Percentiles rank a stretch among this genome's conserved stretches.
These are phyloP conservation scores for Xylaria arbuscula DNA, from an alignment of 2,329 filamentous ascomycete genomes.

Conservation along the genomic window DNA sequence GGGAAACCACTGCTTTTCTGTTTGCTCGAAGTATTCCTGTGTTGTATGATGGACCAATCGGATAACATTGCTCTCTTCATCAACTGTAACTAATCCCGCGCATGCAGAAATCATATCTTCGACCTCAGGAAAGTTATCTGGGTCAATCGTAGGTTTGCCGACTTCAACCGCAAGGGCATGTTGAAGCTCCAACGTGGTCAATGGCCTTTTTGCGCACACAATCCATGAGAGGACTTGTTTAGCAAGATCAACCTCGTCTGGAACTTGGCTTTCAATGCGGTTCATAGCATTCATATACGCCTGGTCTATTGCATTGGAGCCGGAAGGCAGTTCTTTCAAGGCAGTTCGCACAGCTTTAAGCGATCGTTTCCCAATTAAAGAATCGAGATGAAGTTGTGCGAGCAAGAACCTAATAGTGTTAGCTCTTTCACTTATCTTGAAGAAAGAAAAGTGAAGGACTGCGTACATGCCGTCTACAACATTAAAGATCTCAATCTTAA, in stretches of 20 bases:
- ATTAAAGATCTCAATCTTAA: constrained; percentile 42
- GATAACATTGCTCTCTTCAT: constrained; percentile 53
- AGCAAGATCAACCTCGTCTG: constrained; percentile 51
- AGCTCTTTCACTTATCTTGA: background rate
- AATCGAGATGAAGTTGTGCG: constrained; percentile 53
- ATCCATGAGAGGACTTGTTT: constrained; percentile 56
- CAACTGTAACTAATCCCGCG: constrained; percentile 56
- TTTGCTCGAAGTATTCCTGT: constrained; percentile 57
- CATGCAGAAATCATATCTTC: constrained; percentile 54
- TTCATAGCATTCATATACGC: constrained; percentile 57
- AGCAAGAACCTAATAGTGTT: constrained; percentile 52
- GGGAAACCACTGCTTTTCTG: constrained; percentile 48
- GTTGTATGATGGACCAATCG: constrained; percentile 59
- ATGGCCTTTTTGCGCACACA: constrained; percentile 49
- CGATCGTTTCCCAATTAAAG: constrained; percentile 49
- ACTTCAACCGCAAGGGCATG: constrained; percentile 56
- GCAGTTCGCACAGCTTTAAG: constrained; percentile 49
- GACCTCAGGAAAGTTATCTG: constrained; percentile 50
- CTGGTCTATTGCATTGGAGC: constrained; percentile 49
- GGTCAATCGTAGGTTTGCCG: constrained; percentile 46
- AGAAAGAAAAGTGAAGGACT: constrained; percentile 1
- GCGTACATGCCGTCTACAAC: constrained; percentile 51
- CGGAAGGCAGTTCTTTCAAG: constrained; percentile 49
- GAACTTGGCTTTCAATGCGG: constrained; percentile 55
- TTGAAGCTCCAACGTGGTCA: constrained; percentile 53